Conservation (phyloP, 2,329 filamentous ascomycete genomes). For the Myriosclerotinia curreyana region DNA sequence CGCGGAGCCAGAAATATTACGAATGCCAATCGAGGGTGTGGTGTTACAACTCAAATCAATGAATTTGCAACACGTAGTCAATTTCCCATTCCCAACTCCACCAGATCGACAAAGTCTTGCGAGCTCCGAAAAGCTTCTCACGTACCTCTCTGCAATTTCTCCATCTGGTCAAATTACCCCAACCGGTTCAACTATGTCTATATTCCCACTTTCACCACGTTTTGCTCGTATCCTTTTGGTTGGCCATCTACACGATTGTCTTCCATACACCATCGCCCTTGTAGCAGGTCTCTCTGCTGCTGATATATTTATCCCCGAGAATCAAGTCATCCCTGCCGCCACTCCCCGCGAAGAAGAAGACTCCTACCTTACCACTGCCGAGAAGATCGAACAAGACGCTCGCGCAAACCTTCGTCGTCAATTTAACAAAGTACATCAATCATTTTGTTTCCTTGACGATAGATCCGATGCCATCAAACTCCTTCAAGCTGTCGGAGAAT, state of each 20-base stretch:
- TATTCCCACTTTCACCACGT: slow-evolving; percentile 85
- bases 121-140: slow-evolving; percentile 81
- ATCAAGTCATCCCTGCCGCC: slow-evolving; percentile 64
- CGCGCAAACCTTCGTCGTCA: slow-evolving; percentile 60
- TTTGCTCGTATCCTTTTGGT: slow-evolving; percentile 91
- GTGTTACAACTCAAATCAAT: slow-evolving; percentile 94
- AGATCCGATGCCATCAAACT: slow-evolving; percentile 86
- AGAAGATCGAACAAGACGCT: slow-evolving; percentile 68
- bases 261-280: slow-evolving; percentile 81
- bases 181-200: slow-evolving; percentile 78
- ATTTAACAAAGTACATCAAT: slow-evolving; percentile 70
- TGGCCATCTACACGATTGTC: slow-evolving; percentile 75
- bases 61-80: slow-evolving; percentile 83
- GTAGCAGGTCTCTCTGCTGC: slow-evolving; percentile 86
- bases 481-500: slow-evolving; percentile 83
- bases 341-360: slow-evolving; percentile 48
- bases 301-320: slow-evolving; percentile 82
- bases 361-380: slow-evolving; percentile 58
- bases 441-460: slow-evolving; percentile 78
- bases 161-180: slow-evolving; percentile 71
- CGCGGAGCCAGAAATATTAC: slow-evolving; percentile 80
- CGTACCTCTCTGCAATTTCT: slow-evolving; percentile 78
- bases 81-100: slow-evolving; percentile 94
- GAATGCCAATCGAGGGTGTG: slow-evolving; percentile 88
- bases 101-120: slow-evolving; percentile 73